Evolutionary conservation across 176 grass and related monocot genomes (phyloP).

Genomic region (Juncus inflexus): DNA sequence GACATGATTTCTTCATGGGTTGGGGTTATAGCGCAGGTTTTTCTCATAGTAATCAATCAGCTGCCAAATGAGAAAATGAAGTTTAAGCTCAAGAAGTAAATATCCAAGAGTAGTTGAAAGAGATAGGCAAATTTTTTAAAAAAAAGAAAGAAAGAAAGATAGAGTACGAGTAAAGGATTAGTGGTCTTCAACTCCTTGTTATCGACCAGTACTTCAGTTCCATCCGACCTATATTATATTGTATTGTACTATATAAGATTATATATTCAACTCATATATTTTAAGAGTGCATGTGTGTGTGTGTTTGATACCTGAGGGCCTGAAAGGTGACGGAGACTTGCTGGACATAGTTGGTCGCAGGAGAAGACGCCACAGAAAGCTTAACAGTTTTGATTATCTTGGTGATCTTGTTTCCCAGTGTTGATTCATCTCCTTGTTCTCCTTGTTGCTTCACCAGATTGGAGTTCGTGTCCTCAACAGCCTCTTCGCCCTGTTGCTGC

Average conservation of each 20-base stretch:
- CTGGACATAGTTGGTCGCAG: conserved; percentile 57
- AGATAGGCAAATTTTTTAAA: not conserved
- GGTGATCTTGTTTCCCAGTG: conserved; percentile 25
- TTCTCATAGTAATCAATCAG: conserved; percentile 93
- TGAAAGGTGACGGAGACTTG: conserved; percentile 80
- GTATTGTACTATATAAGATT: not conserved
- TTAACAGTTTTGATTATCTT: conserved; percentile 78
- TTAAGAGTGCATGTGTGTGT: not conserved
- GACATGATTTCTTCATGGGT: conserved; percentile 31
- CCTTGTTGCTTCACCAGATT: conserved; percentile 7
- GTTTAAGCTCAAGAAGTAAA: not conserved
- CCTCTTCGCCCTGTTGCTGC: conserved; percentile 13
- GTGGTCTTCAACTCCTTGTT: conserved; percentile 75
- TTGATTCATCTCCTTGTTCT: conserved; percentile 18
- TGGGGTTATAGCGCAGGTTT: conserved; percentile 66
- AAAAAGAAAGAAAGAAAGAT: conserved; percentile 22
- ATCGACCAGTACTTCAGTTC: conserved; percentile 56
- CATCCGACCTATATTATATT: conserved; percentile 55
- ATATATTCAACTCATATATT: not conserved
- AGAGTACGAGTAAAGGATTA: conserved; percentile 73
- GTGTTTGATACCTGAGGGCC: conserved; percentile 53
- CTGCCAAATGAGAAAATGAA: conserved; percentile 43
- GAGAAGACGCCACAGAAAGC: conserved; percentile 35
- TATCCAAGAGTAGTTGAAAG: not conserved
- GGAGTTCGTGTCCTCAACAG: not conserved